Evolutionary conservation across 805 yeast species (phyloP), one percentile per base, ranked within the genome.

Genomic region (Candida quercuum): DNA sequence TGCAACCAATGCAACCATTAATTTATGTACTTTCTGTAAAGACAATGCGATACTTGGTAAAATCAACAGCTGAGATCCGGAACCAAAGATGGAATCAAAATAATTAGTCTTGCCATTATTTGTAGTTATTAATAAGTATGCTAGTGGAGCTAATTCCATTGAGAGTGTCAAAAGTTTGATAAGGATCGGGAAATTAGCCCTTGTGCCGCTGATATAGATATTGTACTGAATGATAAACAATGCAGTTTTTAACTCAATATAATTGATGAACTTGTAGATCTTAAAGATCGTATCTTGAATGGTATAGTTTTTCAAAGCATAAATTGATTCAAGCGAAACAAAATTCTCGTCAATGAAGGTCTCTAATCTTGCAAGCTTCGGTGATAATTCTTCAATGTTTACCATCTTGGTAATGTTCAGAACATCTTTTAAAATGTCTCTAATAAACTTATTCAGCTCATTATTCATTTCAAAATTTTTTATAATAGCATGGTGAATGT

Each of bases 401-500:
- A 72, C 59, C 7, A 58, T 52, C 1, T 57, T 55, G 11, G 59
- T 61, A 19, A 78, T 60, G 45, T 69, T 61, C 32, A 74, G 54
- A 4, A 72, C 62, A 19, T 56, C 43, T 16, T 47, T 45, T 16
- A 75, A 47, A 3, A 76, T 47, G 0, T 55, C 60, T 10, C 62
- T 48, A 26, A 68, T 36, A 5, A 43, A 21, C 8, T 45, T 39
- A 24, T 69, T 59, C 15, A 64, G 48, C 28, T 61, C 54, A 41
- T 46, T 49, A 25, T 63, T 57, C 3, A 45, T 46, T 18, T 50
- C 49, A 16, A 66, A 56, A 13, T 60, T 51, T 6, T 57, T 55
- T 3, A 69, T 57, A 1, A 68, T 62, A 33, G 59, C 58, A 23
- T 57, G 59, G 43, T 77, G 81, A 26, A 77, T 41, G 1, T 51